Evolutionary conservation across 805 yeast species (phyloP).

Genomic region (Saccharomyces cerevisiae): DNA sequence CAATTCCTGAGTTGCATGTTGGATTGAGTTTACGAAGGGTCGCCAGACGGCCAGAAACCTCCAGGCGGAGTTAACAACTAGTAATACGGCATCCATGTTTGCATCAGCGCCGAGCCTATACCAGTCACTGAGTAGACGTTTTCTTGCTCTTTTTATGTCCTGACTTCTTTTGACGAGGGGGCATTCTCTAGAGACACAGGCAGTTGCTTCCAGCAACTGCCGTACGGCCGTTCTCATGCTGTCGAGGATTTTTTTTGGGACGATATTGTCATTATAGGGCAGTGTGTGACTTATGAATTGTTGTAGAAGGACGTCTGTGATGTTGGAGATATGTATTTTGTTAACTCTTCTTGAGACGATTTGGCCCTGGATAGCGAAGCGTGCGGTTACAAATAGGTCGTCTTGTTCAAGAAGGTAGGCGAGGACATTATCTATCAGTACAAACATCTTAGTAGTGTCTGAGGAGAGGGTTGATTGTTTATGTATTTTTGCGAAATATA

Average conservation of each 20-base stretch:
- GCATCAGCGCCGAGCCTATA: conserved; percentile 69
- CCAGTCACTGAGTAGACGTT: conserved; percentile 71
- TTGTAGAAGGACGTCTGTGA: neutral
- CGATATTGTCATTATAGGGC: neutral
- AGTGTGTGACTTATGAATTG: neutral
- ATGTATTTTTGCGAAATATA: neutral
- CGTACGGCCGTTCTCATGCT: neutral
- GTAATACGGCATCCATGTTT: conserved; percentile 62
- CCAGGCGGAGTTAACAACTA: conserved; percentile 57
- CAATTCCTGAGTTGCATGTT: conserved; percentile 44
- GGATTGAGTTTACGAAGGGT: conserved; percentile 14
- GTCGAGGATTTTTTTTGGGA: neutral
- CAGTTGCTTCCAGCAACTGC: conserved; percentile 50
- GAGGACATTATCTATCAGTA: neutral
- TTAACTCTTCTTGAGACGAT: neutral
- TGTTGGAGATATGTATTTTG: neutral
- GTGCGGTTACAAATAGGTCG: neutral
- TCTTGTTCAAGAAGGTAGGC: neutral
- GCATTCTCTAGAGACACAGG: conserved; percentile 67
- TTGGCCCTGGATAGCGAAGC: neutral
- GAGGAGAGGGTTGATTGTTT: neutral
- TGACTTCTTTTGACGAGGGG: conserved; percentile 59
- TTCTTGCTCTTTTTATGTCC: conserved; percentile 53
- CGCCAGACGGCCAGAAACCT: conserved; percentile 64
- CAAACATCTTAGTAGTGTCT: neutral